phyloP scores from a whole-genome alignment of 1,139 yeast genomes.

The Taphrina wiesneri region DNA sequence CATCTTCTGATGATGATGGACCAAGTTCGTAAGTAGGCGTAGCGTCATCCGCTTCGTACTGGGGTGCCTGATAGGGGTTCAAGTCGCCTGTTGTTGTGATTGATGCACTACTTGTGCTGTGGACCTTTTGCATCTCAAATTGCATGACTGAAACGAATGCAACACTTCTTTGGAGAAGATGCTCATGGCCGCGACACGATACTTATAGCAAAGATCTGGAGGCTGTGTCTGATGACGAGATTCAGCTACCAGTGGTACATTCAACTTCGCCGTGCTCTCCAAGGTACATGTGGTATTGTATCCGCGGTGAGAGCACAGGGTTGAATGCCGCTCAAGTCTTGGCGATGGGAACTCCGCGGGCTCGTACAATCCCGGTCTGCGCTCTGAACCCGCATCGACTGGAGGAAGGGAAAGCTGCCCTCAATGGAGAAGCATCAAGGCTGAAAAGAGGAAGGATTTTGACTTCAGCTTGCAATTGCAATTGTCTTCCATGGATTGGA shows the following conservation, averaged over 20 bases:
- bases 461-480: too few species aligned
- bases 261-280: too few species aligned
- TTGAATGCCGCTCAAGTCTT: too few species aligned
- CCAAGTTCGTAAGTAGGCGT: not conserved
- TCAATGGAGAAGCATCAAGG: too few species aligned
- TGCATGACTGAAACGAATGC: not conserved
- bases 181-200: not conserved
- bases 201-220: not conserved
- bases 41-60: not conserved
- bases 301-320: too few species aligned
- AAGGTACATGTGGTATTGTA: too few species aligned
- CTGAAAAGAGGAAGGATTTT: too few species aligned
- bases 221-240: not conserved
- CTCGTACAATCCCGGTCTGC: too few species aligned
- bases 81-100: not conserved
- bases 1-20: not conserved
- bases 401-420: too few species aligned
- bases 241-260: not conserved
- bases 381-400: too few species aligned
- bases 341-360: too few species aligned
- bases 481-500: too few species aligned
- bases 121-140: not conserved
- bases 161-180: not conserved
- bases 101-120: not conserved
- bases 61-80: not conserved